These are phyloP conservation scores for Colletotrichum melonis DNA, from an alignment of 2,329 filamentous ascomycete species.

Conservation along the genomic window DNA sequence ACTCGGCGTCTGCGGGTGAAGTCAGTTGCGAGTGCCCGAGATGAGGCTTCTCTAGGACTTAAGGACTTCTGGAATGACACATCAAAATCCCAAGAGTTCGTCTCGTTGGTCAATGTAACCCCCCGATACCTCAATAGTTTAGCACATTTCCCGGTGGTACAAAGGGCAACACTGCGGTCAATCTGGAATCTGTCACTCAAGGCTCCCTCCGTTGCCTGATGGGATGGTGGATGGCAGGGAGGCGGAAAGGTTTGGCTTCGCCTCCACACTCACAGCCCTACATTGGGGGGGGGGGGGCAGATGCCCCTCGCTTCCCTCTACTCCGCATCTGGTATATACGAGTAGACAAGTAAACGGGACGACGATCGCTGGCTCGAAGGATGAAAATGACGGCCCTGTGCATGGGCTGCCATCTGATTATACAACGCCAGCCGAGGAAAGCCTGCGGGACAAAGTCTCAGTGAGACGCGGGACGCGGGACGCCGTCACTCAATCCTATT, in stretches of 20 bases:
- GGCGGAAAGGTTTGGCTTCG: constrained; percentile 9
- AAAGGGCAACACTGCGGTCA: neutral
- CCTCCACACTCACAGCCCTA: constrained; percentile 15
- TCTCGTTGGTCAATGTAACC: neutral
- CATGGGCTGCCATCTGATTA: constrained; percentile 3
- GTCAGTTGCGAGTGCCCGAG: neutral
- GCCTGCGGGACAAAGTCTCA: neutral
- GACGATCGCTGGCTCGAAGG: constrained; percentile 10
- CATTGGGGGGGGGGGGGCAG: neutral
- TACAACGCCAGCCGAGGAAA: neutral
- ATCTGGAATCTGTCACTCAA: neutral
- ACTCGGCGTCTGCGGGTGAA: neutral
- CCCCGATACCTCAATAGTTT: neutral
- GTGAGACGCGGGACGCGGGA: neutral
- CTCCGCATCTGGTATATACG: constrained; percentile 5
- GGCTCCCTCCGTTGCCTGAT: neutral
- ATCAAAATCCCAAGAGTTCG: neutral
- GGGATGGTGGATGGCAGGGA: constrained; percentile 16
- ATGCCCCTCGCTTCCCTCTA: neutral
- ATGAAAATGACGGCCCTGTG: constrained; percentile 20
- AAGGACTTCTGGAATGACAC: neutral
- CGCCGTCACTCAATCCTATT: neutral
- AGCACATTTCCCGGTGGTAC: neutral
- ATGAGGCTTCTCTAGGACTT: constrained; percentile 4
- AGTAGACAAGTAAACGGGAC: constrained; percentile 1